Evolutionary conservation across 768 basidiomycete species (phyloP).

Genomic region (Mycena crocata): DNA sequence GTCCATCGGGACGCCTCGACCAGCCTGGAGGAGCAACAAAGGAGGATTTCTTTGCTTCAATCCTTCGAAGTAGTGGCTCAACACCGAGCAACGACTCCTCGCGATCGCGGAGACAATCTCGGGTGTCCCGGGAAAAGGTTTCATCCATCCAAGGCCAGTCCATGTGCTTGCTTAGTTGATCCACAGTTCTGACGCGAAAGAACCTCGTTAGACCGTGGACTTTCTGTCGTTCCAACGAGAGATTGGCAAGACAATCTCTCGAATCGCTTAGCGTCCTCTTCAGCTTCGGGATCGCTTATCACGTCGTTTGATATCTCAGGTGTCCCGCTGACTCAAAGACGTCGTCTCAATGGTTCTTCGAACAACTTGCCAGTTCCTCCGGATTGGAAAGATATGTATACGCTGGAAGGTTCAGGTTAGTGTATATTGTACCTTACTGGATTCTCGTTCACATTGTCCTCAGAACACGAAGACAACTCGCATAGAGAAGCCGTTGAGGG

Average conservation of each 20-base stretch:
- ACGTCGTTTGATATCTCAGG: constrained; percentile 43
- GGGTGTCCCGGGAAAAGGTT: constrained; percentile 83
- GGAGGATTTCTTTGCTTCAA: constrained; percentile 83
- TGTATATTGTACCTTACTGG: constrained; percentile 3
- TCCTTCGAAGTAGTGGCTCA: constrained; percentile 68
- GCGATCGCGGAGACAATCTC: constrained; percentile 77
- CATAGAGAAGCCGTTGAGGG: constrained; percentile 62
- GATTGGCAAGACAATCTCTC: constrained; percentile 86
- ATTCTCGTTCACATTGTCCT: background rate
- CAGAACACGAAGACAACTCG: constrained; percentile 53
- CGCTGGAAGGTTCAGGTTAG: constrained; percentile 60
- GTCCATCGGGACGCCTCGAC: constrained; percentile 72
- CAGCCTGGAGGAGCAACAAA: constrained; percentile 75
- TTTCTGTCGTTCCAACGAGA: constrained; percentile 72
- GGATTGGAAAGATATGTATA: constrained; percentile 74
- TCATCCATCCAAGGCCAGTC: constrained; percentile 71
- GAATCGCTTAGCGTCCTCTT: constrained; percentile 57
- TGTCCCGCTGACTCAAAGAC: constrained; percentile 56
- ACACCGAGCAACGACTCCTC: constrained; percentile 66
- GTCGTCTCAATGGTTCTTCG: constrained; percentile 54
- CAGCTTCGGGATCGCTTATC: constrained; percentile 36
- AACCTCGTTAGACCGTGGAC: constrained; percentile 66
- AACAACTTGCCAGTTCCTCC: constrained; percentile 45
- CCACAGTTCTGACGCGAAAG: background rate
- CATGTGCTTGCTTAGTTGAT: background rate